Base-by-base conservation (phyloP, 1,284 basidiomycete genomes). In the Cystobasidiaceae sp. region DNA sequence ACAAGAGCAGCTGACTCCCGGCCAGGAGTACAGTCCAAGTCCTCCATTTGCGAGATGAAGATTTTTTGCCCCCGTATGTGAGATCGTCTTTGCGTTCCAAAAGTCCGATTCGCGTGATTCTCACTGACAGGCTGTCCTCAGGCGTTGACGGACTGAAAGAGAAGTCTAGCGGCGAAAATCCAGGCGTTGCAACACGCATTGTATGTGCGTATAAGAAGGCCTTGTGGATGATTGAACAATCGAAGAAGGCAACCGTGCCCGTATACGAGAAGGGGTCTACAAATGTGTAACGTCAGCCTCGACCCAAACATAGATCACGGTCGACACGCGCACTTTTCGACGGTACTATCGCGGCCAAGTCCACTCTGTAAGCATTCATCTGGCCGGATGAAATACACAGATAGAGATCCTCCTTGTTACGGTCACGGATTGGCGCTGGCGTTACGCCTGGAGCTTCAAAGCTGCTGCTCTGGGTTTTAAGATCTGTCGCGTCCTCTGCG, bases 1-100 rank as follows among this genome's bases (percentile, higher is more conserved):
- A 93, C 75, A 97, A 88, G 48, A 97, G 82, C 8, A 98, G 80
- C 74, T 97, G 93, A 7, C 91, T 91, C 32, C 86, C 87, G 3
- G 93, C 93, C 58, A 99, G 81, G 57, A 96, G 81, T 8, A 93
- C 86, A 67, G 85, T 88, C 83, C 87, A 94, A 33, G 85, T 80
- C 73, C 83, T 87, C 94, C 94, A 98, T 77, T 93, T 97, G 50
- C 90, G 83, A 70, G 82, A 86, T 28, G 79, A 79, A 1, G 86
- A 80, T 71, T 87, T 90, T 77, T 84, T 90, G 23, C 89, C 88
- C 4, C 86, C 85, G 69, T 89, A 87, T 0, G 84, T 72, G 0
- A 85, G 74, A 70, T 93, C 89, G 64, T 94, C 91, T 77, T 93
- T 96, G 61, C 93, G 84, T 67, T 84, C 85, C 56, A 97, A 79